Evolutionary conservation across 2,329 filamentous ascomycete genomes (phyloP), one percentile per base, ranked within the genome.

Genomic region (Clarireedia homoeocarpa): DNA sequence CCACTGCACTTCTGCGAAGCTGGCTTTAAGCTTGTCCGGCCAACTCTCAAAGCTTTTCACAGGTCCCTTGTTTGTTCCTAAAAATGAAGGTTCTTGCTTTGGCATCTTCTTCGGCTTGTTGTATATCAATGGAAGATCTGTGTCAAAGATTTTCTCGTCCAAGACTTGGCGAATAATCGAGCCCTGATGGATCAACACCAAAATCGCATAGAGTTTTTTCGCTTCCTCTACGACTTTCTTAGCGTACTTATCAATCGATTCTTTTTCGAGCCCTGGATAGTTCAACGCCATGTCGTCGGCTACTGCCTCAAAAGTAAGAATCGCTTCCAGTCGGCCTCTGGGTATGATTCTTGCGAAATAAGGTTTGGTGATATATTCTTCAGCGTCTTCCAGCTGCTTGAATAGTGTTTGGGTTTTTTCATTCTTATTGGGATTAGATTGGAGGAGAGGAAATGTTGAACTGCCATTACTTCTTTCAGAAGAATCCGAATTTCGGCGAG

Each of bases 1-100:
- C 58, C 59, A 65, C 23, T 65, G 63, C 24, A 39, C 23, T 6
- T 51, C 23, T 39, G 55, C 57, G 17, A 65, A 65, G 0, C 58
- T 39, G 34, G 59, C 53, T 10, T 61, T n/a, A n/a, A 48, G 0
- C 10, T 59, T 48, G 1, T 53, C 54, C 1, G 6, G 36, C 63
- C 63, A 64, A 17, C 6, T 14, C 4, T 58, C 57, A 2, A 63
- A 14, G 2, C 55, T 36, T 30, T 50, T 39, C 12, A 65, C 52
- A 3, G 1, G 12, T 4, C 42, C 10, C 4, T 57, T 57, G 46
- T 48, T 27, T 45, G 20, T 5, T 42, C 14, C n/a, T 7, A 15
- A 2, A 56, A 4, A 20, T 7, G 38, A 26, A 23, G 12, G 7
- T n/a, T 5, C 4, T 6, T 2, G 44, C 2, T 56, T 49, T 6